These are phyloP conservation scores for Backusella macrospora DNA, from an alignment of 192 early-diverging fungal species.

Conservation along the genomic window DNA sequence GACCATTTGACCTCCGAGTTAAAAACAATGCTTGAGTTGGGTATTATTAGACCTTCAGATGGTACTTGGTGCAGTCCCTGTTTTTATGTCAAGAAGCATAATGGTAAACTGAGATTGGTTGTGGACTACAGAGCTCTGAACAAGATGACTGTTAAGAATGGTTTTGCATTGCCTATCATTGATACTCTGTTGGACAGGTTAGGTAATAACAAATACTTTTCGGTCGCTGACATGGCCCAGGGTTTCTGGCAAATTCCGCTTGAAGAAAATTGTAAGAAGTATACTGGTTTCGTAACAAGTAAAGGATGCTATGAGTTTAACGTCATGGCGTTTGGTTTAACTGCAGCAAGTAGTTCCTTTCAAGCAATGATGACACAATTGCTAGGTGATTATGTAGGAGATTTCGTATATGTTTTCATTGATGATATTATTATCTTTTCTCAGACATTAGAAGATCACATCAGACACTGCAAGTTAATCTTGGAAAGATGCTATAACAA, in stretches of 20 bases:
- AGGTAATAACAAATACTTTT: neutral
- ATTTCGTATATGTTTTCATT: slow-evolving; percentile 29
- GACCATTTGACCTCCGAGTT: neutral
- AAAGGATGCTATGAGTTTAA: slow-evolving; percentile 54
- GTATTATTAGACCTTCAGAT: neutral
- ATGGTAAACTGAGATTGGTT: slow-evolving; percentile 38
- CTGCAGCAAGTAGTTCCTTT: slow-evolving; percentile 63
- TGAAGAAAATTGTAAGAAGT: neutral
- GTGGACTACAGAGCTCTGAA: slow-evolving; percentile 52
- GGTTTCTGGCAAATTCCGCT: slow-evolving; percentile 17
- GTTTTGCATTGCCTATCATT: slow-evolving; percentile 45
- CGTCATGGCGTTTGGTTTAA: slow-evolving; percentile 65
- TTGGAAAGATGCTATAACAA: slow-evolving; percentile 5
- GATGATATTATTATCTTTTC: slow-evolving; percentile 46
- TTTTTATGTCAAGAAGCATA: slow-evolving; percentile 46
- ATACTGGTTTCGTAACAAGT: slow-evolving; percentile 39
- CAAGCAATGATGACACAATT: slow-evolving; percentile 25
- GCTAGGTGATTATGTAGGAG: neutral
- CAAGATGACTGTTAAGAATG: slow-evolving; percentile 40
- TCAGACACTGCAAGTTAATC: slow-evolving; percentile 13
- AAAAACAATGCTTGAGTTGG: neutral
- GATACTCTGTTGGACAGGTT: slow-evolving; percentile 34
- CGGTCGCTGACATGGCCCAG: neutral
- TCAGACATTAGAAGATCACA: slow-evolving; percentile 23
- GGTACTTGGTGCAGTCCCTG: slow-evolving; percentile 28